Evolutionary conservation across 768 basidiomycete species (phyloP).

Genomic region (Pleurotus ostreatus): DNA sequence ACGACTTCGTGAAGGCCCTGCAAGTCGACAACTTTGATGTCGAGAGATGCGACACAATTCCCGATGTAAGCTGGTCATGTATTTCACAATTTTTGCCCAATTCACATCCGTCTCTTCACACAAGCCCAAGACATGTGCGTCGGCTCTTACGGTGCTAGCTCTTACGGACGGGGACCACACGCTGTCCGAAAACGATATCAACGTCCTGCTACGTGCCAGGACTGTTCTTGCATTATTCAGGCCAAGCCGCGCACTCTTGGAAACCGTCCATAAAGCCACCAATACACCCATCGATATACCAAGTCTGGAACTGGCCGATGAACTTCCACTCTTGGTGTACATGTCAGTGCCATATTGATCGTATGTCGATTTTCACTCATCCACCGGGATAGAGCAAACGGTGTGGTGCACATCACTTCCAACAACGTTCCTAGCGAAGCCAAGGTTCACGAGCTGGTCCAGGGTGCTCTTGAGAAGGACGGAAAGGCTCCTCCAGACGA

Average conservation of each 20-base stretch:
- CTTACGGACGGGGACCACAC: no score
- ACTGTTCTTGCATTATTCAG: not conserved
- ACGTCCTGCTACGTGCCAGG: not conserved
- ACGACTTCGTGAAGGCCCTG: no score
- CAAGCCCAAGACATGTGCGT: no score
- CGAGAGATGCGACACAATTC: no score
- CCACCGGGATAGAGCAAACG: not conserved
- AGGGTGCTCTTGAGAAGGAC: no score
- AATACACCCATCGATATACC: conserved; percentile 3
- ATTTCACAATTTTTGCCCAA: no score
- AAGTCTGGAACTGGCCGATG: not conserved
- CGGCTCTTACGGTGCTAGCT: no score
- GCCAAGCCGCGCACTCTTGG: not conserved
- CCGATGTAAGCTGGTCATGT: no score
- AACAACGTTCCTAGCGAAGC: not conserved
- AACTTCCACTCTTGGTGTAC: not conserved
- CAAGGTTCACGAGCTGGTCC: not conserved
- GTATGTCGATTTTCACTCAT: not conserved
- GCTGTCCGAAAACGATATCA: no score
- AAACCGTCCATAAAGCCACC: not conserved
- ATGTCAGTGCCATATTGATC: not conserved
- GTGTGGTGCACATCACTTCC: not conserved
- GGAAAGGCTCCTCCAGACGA: not conserved
- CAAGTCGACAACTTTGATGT: no score
- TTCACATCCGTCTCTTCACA: no score